Evolutionary conservation across 2,329 filamentous ascomycete genomes (phyloP).

Genomic region (Ophiostoma pallidulum): DNA sequence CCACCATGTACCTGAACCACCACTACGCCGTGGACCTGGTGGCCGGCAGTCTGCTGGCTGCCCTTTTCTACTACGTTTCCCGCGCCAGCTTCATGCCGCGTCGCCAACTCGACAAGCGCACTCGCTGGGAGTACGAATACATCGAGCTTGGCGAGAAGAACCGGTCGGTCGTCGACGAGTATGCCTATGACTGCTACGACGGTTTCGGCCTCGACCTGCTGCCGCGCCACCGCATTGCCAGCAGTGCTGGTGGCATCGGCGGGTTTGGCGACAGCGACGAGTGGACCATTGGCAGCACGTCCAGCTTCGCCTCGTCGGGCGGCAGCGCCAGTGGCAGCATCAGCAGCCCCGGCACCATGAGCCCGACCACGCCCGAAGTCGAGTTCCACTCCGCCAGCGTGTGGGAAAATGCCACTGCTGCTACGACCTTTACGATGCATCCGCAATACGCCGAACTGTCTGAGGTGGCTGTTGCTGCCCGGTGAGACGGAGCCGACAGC

Average conservation of each 20-base stretch:
- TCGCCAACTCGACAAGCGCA: conserved; percentile 72
- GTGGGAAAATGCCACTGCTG: conserved; percentile 26
- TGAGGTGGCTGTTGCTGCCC: conserved; percentile 7
- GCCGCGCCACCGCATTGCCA: conserved; percentile 22
- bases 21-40: conserved; percentile 95
- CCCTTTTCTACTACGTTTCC: conserved; percentile 71
- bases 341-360: conserved; percentile 40
- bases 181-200: conserved; percentile 34
- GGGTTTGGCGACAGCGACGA: conserved; percentile 61
- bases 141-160: conserved; percentile 65
- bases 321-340: conserved; percentile 28
- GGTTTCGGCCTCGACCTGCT: conserved; percentile 40
- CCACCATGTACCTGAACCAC: conserved; percentile 95
- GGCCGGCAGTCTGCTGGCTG: conserved; percentile 68
- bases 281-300: conserved; percentile 82
- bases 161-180: conserved; percentile 30
- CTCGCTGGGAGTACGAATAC: conserved; percentile 93
- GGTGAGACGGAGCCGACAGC: conserved; percentile 4
- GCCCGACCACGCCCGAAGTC: conserved; percentile 39
- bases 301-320: conserved; percentile 46
- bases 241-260: no score
- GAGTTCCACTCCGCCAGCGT: conserved; percentile 25
- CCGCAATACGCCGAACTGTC: not conserved
- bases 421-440: conserved; percentile 14
- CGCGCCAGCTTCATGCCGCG: conserved; percentile 74